Conservation (phyloP, 805 yeast species). For the Zygotorulaspora florentina region DNA sequence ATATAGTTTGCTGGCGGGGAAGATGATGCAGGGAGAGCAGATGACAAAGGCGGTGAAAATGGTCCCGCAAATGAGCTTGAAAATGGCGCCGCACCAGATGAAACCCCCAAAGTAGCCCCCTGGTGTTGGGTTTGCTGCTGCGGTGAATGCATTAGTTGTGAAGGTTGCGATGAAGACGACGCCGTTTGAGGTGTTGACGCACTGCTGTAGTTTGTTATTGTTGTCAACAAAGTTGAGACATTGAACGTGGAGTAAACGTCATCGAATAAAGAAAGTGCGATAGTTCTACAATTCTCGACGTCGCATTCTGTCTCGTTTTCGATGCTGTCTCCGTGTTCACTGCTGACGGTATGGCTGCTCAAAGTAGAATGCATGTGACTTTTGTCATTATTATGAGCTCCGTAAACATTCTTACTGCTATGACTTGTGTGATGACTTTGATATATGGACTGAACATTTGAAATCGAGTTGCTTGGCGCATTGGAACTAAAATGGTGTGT, state of each 20-base stretch:
- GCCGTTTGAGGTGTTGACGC: constrained; percentile 14
- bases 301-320: constrained; percentile 3
- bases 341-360: not conserved
- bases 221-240: constrained; percentile 18
- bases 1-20: constrained; percentile 4
- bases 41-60: constrained; percentile 7
- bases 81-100: constrained; percentile 1
- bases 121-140: not conserved
- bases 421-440: not conserved
- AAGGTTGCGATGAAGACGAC: constrained; percentile 8
- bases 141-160: not conserved
- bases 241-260: constrained; percentile 26
- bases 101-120: no score
- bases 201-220: constrained; percentile 6
- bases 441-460: not conserved
- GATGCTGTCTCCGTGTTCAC: not conserved
- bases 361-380: not conserved
- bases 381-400: not conserved
- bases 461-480: not conserved
- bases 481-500: not conserved
- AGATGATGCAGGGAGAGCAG: constrained; percentile 6
- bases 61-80: constrained; percentile 7
- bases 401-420: not conserved
- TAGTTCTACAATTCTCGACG: constrained; percentile 11
- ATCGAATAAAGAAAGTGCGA: constrained; percentile 24